These are phyloP conservation scores for Eleusine indica DNA, from an alignment of 176 grass and related monocot species.

Conservation along the genomic window DNA sequence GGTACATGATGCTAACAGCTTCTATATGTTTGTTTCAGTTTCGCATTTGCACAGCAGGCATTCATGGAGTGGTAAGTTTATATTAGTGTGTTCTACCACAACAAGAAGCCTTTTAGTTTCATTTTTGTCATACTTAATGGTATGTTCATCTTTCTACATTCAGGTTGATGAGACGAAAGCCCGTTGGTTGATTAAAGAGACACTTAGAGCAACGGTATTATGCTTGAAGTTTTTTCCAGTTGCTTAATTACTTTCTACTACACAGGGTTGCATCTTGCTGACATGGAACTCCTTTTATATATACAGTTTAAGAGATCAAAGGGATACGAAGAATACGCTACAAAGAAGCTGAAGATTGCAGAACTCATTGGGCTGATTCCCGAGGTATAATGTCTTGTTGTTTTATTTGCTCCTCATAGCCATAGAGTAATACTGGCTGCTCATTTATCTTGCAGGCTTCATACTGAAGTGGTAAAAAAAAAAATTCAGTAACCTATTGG, in stretches of 20 bases:
- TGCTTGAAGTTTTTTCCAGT: not conserved
- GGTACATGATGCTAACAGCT: not conserved
- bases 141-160: not conserved
- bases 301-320: not conserved
- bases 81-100: too few relatives aligned
- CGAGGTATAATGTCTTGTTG: not conserved
- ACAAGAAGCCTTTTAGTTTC: not conserved
- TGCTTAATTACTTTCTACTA: not conserved
- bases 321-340: slow-evolving; percentile 3
- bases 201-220: not conserved
- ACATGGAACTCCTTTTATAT: not conserved
- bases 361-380: not conserved
- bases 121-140: not conserved
- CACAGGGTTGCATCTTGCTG: not conserved
- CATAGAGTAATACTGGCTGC: too few relatives aligned
- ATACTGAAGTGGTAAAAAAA: too few relatives aligned
- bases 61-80: not conserved
- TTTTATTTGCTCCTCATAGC: not conserved
- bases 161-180: not conserved
- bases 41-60: not conserved
- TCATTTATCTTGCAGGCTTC: too few relatives aligned
- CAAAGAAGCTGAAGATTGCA: slow-evolving; percentile 27
- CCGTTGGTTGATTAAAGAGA: not conserved
- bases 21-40: not conserved
- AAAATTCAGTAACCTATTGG: too few relatives aligned